Base-by-base conservation (phyloP, 345 rosid genomes). In the Syzygium aromaticum region DNA sequence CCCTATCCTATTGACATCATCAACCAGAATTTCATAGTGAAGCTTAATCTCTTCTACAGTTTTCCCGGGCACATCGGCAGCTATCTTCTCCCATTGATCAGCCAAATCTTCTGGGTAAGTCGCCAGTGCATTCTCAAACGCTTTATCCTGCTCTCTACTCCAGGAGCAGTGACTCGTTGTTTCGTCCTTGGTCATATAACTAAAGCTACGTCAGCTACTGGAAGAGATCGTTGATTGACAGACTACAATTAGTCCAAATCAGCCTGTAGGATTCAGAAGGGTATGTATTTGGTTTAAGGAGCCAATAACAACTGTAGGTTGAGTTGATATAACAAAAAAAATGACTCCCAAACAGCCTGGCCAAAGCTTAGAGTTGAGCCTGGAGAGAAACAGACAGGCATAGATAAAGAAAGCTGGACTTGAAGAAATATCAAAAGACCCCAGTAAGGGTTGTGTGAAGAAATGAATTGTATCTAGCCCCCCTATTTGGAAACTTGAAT, bases 71-170 rank as follows among this genome's bases (percentile, higher is more conserved):
- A 98, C 95, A 90, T 93, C 95, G 23, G 92, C 92, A 1, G 95
- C 96, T 90, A 96, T 98, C 90, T 95, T 98, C 92, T 94, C 94
- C 94, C 94, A 94, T 21, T 90, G 92, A 86, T 95, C 97, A 23
- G 95, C 88, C 51, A 86, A 88, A 86, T 98, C 96, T 89, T 98
- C 98, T 0, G 94, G 90, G 90, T 93, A 86, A 86, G 87, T 92
- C 21, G 95, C 98, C 51, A 98, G 88, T 67, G 98, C 97, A 94
- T 93, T 90, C 96, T 98, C 99, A 87, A 98, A 98, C 27, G 96
- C 96, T 90, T 93, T 94, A 88, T 98, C 97, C 88, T 98, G 96
- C 90, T 95, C 98, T 88, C 96, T 93, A 85, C 92, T 94, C 99
- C 99, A 98, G 83, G 56, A 78, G 87, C 95, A 94, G 88, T 93